These are phyloP conservation scores for Trichoderma sp. DNA, from an alignment of 2,329 filamentous ascomycete genomes.

Conservation along the genomic window DNA sequence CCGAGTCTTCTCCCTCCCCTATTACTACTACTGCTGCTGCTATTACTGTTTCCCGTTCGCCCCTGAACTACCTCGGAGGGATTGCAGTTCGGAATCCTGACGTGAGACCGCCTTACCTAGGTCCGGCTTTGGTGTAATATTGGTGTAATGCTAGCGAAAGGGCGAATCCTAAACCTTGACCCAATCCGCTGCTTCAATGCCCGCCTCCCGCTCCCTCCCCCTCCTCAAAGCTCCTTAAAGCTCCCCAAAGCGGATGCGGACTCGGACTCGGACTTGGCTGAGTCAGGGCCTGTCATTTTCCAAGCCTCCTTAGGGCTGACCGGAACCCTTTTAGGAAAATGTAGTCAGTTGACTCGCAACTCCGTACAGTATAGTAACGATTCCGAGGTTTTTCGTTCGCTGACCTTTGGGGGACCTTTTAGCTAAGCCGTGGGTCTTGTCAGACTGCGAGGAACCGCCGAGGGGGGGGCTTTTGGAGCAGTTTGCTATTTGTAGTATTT, in stretches of 20 bases:
- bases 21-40: not conserved
- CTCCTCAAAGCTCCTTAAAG: too few relatives aligned
- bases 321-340: not conserved
- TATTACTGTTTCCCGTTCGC: too few relatives aligned
- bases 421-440: not conserved
- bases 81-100: not conserved
- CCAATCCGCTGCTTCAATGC: not conserved
- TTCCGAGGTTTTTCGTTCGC: not conserved
- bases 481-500: too few relatives aligned
- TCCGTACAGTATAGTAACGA: too few relatives aligned
- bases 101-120: not conserved
- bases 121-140: too few relatives aligned
- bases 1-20: not conserved
- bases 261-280: not conserved
- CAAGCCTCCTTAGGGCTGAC: conserved; percentile 2
- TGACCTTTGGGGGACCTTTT: not conserved
- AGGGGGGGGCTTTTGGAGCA: not conserved
- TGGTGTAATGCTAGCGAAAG: too few relatives aligned
- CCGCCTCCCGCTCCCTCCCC: not conserved
- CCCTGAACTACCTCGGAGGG: not conserved
- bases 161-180: not conserved
- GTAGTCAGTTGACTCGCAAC: not conserved
- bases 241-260: not conserved
- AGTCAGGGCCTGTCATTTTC: not conserved
- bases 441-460: not conserved